phyloP scores from a whole-genome alignment of 164 flowering plant species.

The Sedum album region DNA sequence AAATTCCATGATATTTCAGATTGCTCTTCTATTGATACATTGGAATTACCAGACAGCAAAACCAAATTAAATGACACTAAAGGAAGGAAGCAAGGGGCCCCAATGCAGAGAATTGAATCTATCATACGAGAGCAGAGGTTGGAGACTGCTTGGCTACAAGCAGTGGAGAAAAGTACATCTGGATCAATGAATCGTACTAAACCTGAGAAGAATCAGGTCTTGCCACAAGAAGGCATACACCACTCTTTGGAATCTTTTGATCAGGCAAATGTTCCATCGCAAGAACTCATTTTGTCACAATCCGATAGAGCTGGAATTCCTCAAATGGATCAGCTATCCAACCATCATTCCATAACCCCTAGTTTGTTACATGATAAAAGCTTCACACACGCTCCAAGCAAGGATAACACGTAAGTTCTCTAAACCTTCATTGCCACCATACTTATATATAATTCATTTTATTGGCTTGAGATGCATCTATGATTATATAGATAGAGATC shows the following conservation, averaged over 20 bases:
- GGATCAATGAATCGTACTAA: conserved; percentile 44
- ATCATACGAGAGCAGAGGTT: conserved; percentile 75
- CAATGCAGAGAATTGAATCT: conserved; percentile 64
- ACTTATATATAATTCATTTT: background rate
- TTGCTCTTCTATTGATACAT: conserved; percentile 16
- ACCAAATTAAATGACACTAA: conserved; percentile 16
- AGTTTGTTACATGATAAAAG: conserved; percentile 65
- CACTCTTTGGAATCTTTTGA: conserved; percentile 28
- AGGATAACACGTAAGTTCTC: conserved; percentile 68
- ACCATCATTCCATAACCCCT: conserved; percentile 62
- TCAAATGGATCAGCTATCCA: conserved; percentile 39
- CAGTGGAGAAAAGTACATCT: conserved; percentile 70
- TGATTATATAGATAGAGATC: background rate
- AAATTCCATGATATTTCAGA: conserved; percentile 20
- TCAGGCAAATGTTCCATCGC: conserved; percentile 54
- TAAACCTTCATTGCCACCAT: background rate
- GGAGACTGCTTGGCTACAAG: conserved; percentile 92
- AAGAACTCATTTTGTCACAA: conserved; percentile 41
- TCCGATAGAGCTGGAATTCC: conserved; percentile 21
- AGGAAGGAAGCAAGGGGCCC: conserved; percentile 36
- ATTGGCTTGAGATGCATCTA: background rate
- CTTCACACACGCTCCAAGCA: conserved; percentile 29
- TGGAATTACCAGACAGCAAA: conserved; percentile 21
- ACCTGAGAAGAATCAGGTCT: conserved; percentile 84
- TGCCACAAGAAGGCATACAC: conserved; percentile 65